phyloP scores from a whole-genome alignment of 108 stramenopile genomes.

The Poteriospumella lacustris region DNA sequence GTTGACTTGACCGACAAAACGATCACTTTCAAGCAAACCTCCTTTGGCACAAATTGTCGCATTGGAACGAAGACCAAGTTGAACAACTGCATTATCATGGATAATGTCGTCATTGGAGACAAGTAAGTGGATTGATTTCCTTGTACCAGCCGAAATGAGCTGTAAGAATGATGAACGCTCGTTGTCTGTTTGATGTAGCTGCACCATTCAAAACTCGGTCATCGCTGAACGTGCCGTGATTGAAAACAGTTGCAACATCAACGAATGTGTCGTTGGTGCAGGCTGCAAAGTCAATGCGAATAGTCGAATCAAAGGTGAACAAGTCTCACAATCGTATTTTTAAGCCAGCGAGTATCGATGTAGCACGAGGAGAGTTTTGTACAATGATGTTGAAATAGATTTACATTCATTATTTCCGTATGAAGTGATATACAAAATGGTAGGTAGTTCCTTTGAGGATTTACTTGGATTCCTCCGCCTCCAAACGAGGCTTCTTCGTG shows the following conservation, averaged over 20 bases:
- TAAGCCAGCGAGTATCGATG: too few species aligned
- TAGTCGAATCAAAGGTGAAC: not conserved
- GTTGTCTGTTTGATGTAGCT: not conserved
- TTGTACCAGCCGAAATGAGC: not conserved
- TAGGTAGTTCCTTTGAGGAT: too few species aligned
- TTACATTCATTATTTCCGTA: too few species aligned
- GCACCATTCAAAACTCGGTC: conserved; percentile 23
- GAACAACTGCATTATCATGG: conserved; percentile 27
- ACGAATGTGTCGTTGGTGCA: conserved; percentile 2
- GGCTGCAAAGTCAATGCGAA: not conserved
- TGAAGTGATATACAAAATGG: too few species aligned
- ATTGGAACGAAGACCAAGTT: conserved; percentile 12
- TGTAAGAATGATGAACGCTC: not conserved
- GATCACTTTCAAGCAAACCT: conserved; percentile 25
- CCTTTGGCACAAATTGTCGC: not conserved
- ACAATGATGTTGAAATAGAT: too few species aligned
- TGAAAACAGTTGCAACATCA: conserved; percentile 23
- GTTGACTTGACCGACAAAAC: not conserved
- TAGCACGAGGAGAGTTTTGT: too few species aligned
- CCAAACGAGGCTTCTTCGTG: too few species aligned
- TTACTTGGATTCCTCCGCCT: too few species aligned
- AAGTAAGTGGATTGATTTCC: conserved; percentile 19
- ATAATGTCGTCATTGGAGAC: conserved; percentile 19
- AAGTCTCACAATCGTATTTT: too few species aligned
- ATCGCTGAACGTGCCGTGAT: conserved; percentile 4